Percentiles rank a stretch among this genome's conserved stretches.
Conservation (phyloP, 768 basidiomycete species). For the Kwoniella heveanensis region DNA sequence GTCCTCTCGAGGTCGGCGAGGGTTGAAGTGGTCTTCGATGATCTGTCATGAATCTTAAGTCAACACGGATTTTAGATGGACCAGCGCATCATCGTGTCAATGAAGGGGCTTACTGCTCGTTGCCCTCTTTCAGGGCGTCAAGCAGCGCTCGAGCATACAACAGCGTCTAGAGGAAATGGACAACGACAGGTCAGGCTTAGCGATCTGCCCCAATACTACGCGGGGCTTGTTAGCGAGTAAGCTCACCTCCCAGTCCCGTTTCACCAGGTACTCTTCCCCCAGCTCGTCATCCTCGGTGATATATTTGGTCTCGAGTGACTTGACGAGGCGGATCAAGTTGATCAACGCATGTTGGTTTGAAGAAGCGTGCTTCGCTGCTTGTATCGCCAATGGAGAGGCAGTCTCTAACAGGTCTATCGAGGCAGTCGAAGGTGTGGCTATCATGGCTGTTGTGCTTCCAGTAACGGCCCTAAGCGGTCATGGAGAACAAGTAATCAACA, state of each 20-base stretch:
- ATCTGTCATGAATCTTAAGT: constrained; percentile 4
- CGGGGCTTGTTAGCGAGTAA: not conserved
- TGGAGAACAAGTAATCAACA: too few species aligned
- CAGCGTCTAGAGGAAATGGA: constrained; percentile 21
- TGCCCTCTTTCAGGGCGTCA: constrained; percentile 24
- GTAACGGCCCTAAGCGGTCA: too few species aligned
- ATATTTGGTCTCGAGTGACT: constrained; percentile 32
- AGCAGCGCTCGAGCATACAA: constrained; percentile 36
- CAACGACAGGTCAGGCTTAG: constrained; percentile 7
- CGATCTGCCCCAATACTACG: not conserved
- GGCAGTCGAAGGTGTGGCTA: too few species aligned
- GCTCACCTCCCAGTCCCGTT: constrained; percentile 43
- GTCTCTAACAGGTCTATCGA: not conserved
- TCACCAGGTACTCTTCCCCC: constrained; percentile 9
- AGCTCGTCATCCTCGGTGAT: constrained; percentile 24
- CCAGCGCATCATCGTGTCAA: too few species aligned
- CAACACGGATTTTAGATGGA: too few species aligned
- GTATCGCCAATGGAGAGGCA: constrained; percentile 17
- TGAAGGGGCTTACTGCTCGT: constrained; percentile 23
- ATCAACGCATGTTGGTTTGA: constrained; percentile 42
- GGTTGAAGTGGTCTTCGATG: constrained; percentile 9
- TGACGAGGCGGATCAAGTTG: constrained; percentile 44
- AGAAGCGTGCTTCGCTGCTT: constrained; percentile 36
- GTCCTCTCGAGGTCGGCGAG: constrained; percentile 5
- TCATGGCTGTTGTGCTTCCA: too few species aligned